Conservation (phyloP, 148 eudicot species). For the Bassia scoparia region DNA sequence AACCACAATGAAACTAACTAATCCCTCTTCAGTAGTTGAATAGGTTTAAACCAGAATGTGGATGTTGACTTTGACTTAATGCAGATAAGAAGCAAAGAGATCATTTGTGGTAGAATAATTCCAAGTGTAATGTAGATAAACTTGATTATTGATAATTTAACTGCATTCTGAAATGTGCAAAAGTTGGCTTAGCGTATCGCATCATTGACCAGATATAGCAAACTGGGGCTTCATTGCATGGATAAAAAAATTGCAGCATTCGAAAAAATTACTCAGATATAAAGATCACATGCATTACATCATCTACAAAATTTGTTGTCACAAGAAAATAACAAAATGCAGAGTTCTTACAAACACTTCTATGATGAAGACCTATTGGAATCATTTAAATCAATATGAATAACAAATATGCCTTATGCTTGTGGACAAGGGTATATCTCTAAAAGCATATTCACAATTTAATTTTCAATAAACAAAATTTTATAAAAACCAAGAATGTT, state of each 20-base stretch:
- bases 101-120: background rate
- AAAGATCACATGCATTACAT: background rate
- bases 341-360: background rate
- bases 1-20: background rate
- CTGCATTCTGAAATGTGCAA: background rate
- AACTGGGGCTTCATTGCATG: background rate
- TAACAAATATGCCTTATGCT: background rate
- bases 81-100: background rate
- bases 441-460: background rate
- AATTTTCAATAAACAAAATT: background rate
- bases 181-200: background rate
- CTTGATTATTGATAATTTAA: background rate
- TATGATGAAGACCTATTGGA: background rate
- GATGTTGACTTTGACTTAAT: background rate
- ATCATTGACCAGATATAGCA: background rate
- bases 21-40: background rate
- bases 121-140: background rate
- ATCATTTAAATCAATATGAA: background rate
- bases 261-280: background rate
- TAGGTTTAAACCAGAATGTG: background rate
- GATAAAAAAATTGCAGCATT: background rate
- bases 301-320: background rate
- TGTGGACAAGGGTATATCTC: background rate
- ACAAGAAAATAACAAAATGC: background rate
- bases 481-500: background rate